Evolutionary conservation across 2,329 filamentous ascomycete species (phyloP), one percentile per base, ranked within the genome.

Genomic region (Pyrenochaeta sp.): DNA sequence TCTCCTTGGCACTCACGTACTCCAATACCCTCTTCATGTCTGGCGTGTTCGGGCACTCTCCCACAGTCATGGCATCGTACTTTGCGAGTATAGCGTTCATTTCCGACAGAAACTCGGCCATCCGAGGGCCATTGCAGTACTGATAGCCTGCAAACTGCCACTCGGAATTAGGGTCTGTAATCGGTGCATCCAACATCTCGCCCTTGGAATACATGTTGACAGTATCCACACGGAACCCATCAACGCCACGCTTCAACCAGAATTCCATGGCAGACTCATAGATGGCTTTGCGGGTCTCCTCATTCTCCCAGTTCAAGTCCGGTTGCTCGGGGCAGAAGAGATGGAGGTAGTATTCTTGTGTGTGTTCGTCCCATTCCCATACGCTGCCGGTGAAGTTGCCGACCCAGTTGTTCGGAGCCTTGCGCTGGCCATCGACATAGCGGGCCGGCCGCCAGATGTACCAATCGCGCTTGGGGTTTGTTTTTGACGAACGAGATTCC

Each of bases 281-380:
- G 6, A 92, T 84, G 2, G 88, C 89, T 31, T 81, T 73, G 11
- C 88, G 81, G 0, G 87, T 82, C 7, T 81, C 82, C 0, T 78
- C 77, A 44, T 86, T 88, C 61, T 92, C 87, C 88, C 89, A 94
- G 71, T 94, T 94, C n/a, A 94, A 77, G 58, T 94, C 90, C 0
- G 90, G 89, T 65, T 93, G 89, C 53, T 89, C 83, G 4, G 80
- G 81, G 6, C 86, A 84, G 67, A 90, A 95, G 8, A 94, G 77
- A 49, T 88, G 84, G 0, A 92, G 81, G 60, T 90, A 92, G 67
- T 90, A 92, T 69, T 92, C 34, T 79, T 65, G 77, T 0, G 87
- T 89, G n/a, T 71, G 65, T 53, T 88, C 83, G 58, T 91, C 88
- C 75, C 83, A 92, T 46, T 84, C 75, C 88, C 87, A 90, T 0